Evolutionary conservation across 1,284 basidiomycete species (phyloP).

Genomic region (Irpex lacteus): DNA sequence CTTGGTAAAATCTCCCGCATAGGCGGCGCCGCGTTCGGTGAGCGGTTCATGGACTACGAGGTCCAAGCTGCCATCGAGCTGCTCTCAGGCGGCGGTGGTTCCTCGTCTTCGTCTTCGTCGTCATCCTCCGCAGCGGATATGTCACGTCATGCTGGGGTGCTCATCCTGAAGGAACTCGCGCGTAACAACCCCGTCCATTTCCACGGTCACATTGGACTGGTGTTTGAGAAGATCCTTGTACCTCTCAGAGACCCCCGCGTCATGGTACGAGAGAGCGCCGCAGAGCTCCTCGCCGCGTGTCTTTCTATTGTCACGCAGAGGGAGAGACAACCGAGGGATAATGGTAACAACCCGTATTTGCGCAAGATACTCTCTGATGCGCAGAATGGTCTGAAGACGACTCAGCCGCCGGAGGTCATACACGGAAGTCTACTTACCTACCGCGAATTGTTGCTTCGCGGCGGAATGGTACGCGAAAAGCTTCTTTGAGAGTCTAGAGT

Average conservation of each 20-base stretch:
- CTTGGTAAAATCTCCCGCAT: conserved; percentile 81
- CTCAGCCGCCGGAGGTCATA: conserved; percentile 75
- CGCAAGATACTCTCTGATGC: conserved; percentile 87
- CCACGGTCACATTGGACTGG: conserved; percentile 80
- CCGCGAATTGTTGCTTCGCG: conserved; percentile 89
- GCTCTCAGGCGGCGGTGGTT: conserved; percentile 62
- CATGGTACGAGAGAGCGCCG: conserved; percentile 87
- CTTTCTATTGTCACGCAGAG: conserved; percentile 80
- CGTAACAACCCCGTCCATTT: conserved; percentile 84
- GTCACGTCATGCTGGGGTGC: conserved; percentile 74
- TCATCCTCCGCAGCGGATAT: background rate
- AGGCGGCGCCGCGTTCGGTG: conserved; percentile 80
- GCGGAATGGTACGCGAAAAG: conserved; percentile 71
- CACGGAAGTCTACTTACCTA: conserved; percentile 94
- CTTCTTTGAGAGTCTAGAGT: too few relatives aligned
- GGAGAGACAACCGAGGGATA: conserved; percentile 63
- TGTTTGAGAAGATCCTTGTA: conserved; percentile 89
- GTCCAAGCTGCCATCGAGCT: conserved; percentile 80
- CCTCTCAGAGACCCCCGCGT: conserved; percentile 84
- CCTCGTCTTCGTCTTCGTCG: background rate
- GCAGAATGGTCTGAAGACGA: conserved; percentile 80
- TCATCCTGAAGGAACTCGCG: conserved; percentile 90
- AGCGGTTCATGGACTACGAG: conserved; percentile 85
- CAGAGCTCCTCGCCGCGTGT: conserved; percentile 87
- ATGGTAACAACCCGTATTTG: conserved; percentile 46